Evolutionary conservation across 2,329 filamentous ascomycete species (phyloP).

Genomic region (Claviceps pazoutovae): DNA sequence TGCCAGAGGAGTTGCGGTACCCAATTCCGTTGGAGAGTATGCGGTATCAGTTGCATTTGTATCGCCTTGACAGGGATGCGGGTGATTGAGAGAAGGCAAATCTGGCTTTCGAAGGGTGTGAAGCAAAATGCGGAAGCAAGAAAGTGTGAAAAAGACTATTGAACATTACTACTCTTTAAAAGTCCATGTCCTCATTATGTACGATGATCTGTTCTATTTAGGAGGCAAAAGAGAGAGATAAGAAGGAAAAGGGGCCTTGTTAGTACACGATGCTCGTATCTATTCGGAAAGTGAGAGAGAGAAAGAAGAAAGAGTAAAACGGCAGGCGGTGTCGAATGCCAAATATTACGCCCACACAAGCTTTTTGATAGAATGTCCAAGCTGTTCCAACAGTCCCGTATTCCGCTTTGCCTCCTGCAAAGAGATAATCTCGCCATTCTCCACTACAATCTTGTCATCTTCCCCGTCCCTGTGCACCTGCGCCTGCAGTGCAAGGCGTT

Average conservation of each 20-base stretch:
- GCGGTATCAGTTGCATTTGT: constrained; percentile 86
- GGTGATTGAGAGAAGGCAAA: background rate
- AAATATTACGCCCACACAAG: constrained; percentile 61
- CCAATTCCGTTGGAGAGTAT: constrained; percentile 85
- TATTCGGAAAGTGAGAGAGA: background rate
- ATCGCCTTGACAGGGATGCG: constrained; percentile 25
- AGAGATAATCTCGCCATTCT: constrained; percentile 61
- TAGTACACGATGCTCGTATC: background rate
- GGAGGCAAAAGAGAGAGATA: too few species aligned
- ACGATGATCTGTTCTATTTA: too few species aligned
- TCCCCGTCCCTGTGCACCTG: constrained; percentile 28
- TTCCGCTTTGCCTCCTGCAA: constrained; percentile 74
- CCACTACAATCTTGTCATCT: constrained; percentile 33
- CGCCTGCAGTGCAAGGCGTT: constrained; percentile 44
- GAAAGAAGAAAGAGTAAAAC: background rate
- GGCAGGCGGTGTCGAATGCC: background rate
- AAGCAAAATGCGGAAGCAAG: background rate
- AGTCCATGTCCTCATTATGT: background rate
- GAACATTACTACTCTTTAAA: background rate
- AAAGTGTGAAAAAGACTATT: background rate
- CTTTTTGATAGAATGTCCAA: constrained; percentile 85
- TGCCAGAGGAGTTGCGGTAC: constrained; percentile 55
- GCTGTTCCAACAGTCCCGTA: constrained; percentile 72
- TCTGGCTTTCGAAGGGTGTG: background rate
- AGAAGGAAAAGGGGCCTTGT: background rate